A percentile compares a stretch with the other conserved stretches of the same genome.
These are phyloP conservation scores for Daldinia vernicosa DNA, from an alignment of 495 filamentous ascomycete genomes.

Conservation along the genomic window DNA sequence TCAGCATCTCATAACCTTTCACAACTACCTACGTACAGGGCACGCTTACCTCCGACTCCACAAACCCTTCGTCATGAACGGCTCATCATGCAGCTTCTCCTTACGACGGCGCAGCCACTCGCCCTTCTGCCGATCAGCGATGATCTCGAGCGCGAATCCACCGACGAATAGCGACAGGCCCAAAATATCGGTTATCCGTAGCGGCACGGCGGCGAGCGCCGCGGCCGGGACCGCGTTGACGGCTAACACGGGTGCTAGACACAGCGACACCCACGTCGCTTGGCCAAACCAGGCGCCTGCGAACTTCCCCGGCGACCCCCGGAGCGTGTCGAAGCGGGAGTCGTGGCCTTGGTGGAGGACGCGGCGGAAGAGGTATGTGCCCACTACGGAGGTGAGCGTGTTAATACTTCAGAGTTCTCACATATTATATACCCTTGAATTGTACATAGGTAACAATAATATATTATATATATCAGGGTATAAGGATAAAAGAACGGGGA, in stretches of 20 bases:
- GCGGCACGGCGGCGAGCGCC: slow-evolving; percentile 50
- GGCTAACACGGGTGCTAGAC: slow-evolving; percentile 66
- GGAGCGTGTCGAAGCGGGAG: slow-evolving; percentile 69
- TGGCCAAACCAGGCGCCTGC: slow-evolving; percentile 65
- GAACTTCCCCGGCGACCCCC: slow-evolving; percentile 61
- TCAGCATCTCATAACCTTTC: background rate
- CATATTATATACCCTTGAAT: background rate
- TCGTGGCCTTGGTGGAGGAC: slow-evolving; percentile 63
- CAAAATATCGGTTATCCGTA: slow-evolving; percentile 58
- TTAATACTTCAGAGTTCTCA: background rate
- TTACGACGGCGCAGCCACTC: slow-evolving; percentile 64
- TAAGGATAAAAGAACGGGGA: background rate
- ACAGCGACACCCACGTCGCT: slow-evolving; percentile 69
- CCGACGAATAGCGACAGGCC: slow-evolving; percentile 63
- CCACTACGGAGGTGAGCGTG: slow-evolving; percentile 53
- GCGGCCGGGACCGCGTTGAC: slow-evolving; percentile 66
- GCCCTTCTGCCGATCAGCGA: slow-evolving; percentile 68
- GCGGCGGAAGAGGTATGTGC: slow-evolving; percentile 66
- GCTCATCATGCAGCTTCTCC: slow-evolving; percentile 67
- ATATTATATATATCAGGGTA: background rate
- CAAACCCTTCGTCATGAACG: slow-evolving; percentile 66
- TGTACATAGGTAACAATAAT: no score
- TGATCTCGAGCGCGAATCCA: slow-evolving; percentile 66
- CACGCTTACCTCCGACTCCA: slow-evolving; percentile 59
- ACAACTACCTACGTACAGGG: no score